Conservation (phyloP, 208 protist genomes). For the Trichomonas vaginalis region DNA sequence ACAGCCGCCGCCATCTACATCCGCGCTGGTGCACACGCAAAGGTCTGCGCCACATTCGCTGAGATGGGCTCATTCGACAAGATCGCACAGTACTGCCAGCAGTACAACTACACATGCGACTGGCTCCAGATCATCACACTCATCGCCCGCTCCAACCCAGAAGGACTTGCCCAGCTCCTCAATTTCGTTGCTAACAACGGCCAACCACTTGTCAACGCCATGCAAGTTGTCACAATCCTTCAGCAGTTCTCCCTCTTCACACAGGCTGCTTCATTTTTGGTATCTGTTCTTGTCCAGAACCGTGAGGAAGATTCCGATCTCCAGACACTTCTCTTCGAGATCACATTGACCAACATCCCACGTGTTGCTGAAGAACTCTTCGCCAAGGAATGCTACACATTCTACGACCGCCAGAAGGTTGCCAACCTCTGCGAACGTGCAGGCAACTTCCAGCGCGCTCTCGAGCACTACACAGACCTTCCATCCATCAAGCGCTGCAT, state of each 20-base stretch:
- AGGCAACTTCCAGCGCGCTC: slow-evolving; percentile 65
- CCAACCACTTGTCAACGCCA: slow-evolving; percentile 20
- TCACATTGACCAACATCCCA: slow-evolving; percentile 73
- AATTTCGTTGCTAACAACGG: slow-evolving; percentile 58
- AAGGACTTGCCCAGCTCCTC: slow-evolving; percentile 69
- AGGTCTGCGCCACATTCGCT: slow-evolving; percentile 52
- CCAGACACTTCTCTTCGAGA: slow-evolving; percentile 97
- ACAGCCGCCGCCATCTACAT: slow-evolving; percentile 93
- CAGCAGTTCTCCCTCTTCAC: slow-evolving; percentile 65
- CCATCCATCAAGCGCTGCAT: slow-evolving; percentile 83
- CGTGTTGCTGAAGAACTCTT: slow-evolving; percentile 94
- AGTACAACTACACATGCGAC: slow-evolving; percentile 25
- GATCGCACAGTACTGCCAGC: slow-evolving; percentile 15
- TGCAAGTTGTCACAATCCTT: slow-evolving; percentile 32
- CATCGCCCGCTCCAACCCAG: slow-evolving; percentile 64
- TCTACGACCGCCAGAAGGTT: slow-evolving; percentile 83
- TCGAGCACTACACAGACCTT: slow-evolving; percentile 94
- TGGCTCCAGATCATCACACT: slow-evolving; percentile 9
- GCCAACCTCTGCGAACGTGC: slow-evolving; percentile 90
- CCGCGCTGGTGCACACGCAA: slow-evolving; percentile 61
- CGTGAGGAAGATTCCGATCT: slow-evolving; percentile 49
- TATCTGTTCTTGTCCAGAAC: slow-evolving; percentile 79
- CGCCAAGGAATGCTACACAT: slow-evolving; percentile 64
- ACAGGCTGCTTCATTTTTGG: slow-evolving; percentile 81
- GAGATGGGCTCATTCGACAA: slow-evolving; percentile 25